Evolutionary conservation across 1,284 basidiomycete species (phyloP), one percentile per base, ranked within the genome.

Genomic region (Malassezia arunalokei): DNA sequence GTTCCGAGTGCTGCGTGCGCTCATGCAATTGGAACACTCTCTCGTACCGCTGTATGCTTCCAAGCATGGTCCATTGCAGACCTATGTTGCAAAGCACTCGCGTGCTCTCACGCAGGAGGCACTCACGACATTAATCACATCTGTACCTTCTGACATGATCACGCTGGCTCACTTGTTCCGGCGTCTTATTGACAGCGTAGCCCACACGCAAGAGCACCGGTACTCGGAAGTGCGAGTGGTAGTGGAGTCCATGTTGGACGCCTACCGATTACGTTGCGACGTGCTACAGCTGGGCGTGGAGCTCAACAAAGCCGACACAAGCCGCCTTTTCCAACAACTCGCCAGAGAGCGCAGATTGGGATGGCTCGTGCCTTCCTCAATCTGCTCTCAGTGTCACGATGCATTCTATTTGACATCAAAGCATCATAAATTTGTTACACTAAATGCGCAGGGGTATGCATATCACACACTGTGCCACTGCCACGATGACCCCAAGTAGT

Each of bases 171-270:
- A 81, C 12, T 77, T 98, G 2, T 92, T 98, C 79, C 87, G 86
- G 63, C 83, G 88, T 5, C 80, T 96, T 5, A 85, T 91, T 33
- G 43, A 47, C 14, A 32, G 35, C 9, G 6, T 37, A 6, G 12
- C 44, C 0, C n/a, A 37, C 12, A 31, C 33, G 83, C 86, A 62
- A 49, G 12, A 60, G 53, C 66, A 32, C 57, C 62, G 55, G 80
- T 96, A 96, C 72, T 83, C 84, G 31, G 90, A 96, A 73, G 92
- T 96, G 74, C 81, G 89, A 40, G 80, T 82, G 4, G 89, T 98
- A 53, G 77, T 98, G 20, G 84, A 83, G 0, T 85, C 87, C 29
- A 98, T 98, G 88, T 77, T 96, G 59, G 87, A 91, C 64, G 86
- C 88, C 1, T 96, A 95, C 76, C 82, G 84, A 20, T 82, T 85